These are phyloP conservation scores for Picea engelmannii DNA, from an alignment of 83 land plant species.

Conservation along the genomic window DNA sequence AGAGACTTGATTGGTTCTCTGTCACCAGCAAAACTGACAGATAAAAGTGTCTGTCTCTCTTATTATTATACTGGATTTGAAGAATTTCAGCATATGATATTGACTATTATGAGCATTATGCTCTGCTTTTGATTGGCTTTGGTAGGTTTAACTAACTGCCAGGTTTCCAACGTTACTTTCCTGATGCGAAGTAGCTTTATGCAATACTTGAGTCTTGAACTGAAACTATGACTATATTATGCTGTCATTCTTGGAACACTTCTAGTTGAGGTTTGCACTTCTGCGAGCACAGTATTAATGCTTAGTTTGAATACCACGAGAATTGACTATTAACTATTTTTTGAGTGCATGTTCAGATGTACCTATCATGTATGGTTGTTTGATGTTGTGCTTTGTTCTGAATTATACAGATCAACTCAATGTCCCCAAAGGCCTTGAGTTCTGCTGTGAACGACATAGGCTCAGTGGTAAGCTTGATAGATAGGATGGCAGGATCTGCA, in stretches of 20 bases:
- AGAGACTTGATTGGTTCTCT: not conserved
- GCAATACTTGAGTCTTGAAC: not conserved
- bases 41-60: too few relatives aligned
- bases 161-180: not conserved
- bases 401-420: constrained; percentile 41
- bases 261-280: not conserved
- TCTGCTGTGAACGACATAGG: constrained; percentile 56
- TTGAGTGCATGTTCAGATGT: not conserved
- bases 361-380: not conserved
- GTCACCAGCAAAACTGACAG: too few relatives aligned
- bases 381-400: not conserved
- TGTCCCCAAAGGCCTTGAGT: constrained; percentile 36
- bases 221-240: not conserved
- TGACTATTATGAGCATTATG: not conserved
- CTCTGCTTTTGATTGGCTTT: not conserved
- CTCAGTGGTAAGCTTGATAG: constrained; percentile 53
- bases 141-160: not conserved
- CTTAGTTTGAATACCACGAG: too few relatives aligned
- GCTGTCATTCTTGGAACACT: not conserved
- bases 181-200: not conserved
- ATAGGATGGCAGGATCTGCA: constrained; percentile 63
- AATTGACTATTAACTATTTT: not conserved
- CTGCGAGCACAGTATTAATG: not conserved
- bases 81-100: not conserved
- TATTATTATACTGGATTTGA: not conserved